Evolutionary conservation across 257 asterid species (phyloP), one percentile per base, ranked within the genome.

Genomic region (Rhazya stricta): DNA sequence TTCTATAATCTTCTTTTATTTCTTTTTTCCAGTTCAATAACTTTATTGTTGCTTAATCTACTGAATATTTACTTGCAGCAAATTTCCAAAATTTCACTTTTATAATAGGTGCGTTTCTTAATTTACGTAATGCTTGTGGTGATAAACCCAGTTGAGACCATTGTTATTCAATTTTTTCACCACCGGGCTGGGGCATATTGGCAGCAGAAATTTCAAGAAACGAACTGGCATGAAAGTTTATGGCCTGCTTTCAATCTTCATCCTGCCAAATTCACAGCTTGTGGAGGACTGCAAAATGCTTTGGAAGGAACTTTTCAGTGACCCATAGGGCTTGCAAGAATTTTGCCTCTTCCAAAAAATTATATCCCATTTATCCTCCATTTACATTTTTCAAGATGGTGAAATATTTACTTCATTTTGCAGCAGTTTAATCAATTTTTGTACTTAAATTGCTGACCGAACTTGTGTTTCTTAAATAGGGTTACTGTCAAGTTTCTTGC

Each of bases 171-270:
- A 48, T 66, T 27, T 37, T 8, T 66, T 3, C 56, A 19, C 29
- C 36, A 32, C 25, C 6, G 45, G 13, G n/a, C 6, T 34, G 9
- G 32, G 69, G 45, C 0, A 5, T 32, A 16, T 62, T 62, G 69
- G 23, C 43, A 37, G 71, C 71, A 9, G 43, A 21, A 37, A 39
- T 37, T 66, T 66, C 71, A 39, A 37, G 71, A 66, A 65, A 66
- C 71, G 30, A 66, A 66, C 19, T 66, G 71, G 71, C n/a, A 66
- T 66, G 71, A 74, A 73, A 74, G 67, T 78, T 71, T 73, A 88
- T 89, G 97, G 96, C 96, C 58, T 85, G 86, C 85, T 82, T 69
- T 82, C 88, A 80, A 43, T 42, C 84, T 66, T 79, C 88, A 46
- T 77, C 68, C 74, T 85, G 48, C 72, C 87, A 74, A 79, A 72